Evolutionary conservation across 306 rosid genomes (phyloP).

Genomic region (peach (Prunus persica)): DNA sequence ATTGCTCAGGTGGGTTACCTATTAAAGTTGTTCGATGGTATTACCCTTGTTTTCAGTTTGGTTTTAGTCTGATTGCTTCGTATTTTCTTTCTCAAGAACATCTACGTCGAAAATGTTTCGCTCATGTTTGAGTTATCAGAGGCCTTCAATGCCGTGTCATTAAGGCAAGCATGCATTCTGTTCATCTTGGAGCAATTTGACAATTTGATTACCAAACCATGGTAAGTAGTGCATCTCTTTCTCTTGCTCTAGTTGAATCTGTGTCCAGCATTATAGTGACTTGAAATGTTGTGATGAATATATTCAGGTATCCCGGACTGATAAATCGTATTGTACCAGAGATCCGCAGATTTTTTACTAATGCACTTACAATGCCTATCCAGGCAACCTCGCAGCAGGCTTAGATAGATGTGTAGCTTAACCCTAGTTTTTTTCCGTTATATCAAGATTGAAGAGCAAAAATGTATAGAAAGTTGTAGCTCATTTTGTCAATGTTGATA

Average conservation of each 20-base stretch:
- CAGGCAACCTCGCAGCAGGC: constrained; percentile 8
- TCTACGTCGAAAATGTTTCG: constrained; percentile 47
- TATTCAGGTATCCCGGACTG: constrained; percentile 43
- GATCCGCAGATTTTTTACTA: constrained; percentile 26
- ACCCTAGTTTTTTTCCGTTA: neutral
- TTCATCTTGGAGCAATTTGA: constrained; percentile 56
- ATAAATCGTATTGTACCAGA: constrained; percentile 37
- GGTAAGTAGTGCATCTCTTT: constrained; percentile 36
- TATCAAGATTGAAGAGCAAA: neutral
- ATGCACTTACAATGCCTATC: constrained; percentile 32
- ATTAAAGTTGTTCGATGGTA: neutral
- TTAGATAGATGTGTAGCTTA: neutral
- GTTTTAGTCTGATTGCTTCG: neutral
- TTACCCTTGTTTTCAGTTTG: neutral
- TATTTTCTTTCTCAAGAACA: constrained; percentile 34
- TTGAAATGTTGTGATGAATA: constrained; percentile 5
- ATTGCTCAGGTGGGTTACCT: constrained; percentile 52
- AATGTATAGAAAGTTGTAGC: constrained; percentile 29
- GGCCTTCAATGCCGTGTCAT: constrained; percentile 53
- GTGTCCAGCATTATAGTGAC: neutral
- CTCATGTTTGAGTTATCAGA: constrained; percentile 51
- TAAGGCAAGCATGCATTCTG: constrained; percentile 55
- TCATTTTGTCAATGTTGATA: neutral
- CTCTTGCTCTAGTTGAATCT: neutral
- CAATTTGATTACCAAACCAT: constrained; percentile 38